phyloP scores from a whole-genome alignment of 148 eudicot species.

The Fallopia convolvulus region DNA sequence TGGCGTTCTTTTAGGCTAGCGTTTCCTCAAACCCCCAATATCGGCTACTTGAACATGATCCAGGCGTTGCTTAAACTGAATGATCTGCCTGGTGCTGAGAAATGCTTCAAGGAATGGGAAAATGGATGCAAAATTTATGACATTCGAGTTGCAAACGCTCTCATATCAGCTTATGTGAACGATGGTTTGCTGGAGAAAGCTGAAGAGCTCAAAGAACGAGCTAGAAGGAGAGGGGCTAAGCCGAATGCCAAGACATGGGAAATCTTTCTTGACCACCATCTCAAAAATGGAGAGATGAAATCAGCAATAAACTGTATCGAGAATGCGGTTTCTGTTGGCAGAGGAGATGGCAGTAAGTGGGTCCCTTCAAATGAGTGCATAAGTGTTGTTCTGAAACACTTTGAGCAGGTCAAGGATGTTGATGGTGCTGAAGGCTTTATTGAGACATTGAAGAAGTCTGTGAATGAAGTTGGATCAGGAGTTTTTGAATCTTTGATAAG shows the following conservation, averaged over 20 bases:
- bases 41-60: conserved; percentile 77
- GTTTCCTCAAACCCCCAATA: conserved; percentile 63
- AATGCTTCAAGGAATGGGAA: conserved; percentile 82
- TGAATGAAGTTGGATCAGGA: conserved; percentile 37
- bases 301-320: conserved; percentile 50
- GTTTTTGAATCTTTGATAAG: conserved; percentile 57
- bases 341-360: conserved; percentile 72
- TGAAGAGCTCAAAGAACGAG: conserved; percentile 41
- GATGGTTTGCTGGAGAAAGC: conserved; percentile 57
- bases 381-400: conserved; percentile 43
- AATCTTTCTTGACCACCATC: conserved; percentile 59
- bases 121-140: conserved; percentile 54
- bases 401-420: conserved; percentile 70
- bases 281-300: conserved; percentile 48
- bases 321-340: conserved; percentile 53
- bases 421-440: conserved; percentile 70
- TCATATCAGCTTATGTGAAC: conserved; percentile 56
- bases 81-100: conserved; percentile 94
- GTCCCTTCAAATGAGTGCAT: conserved; percentile 36
- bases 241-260: conserved; percentile 95
- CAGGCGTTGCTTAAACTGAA: conserved; percentile 70
- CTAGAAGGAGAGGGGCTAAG: conserved; percentile 51
- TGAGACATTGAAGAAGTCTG: conserved; percentile 47
- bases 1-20: conserved; percentile 91
- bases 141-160: conserved; percentile 65